phyloP scores from a whole-genome alignment of 169 alveolate genomes.

The Plasmodium yoelii region DNA sequence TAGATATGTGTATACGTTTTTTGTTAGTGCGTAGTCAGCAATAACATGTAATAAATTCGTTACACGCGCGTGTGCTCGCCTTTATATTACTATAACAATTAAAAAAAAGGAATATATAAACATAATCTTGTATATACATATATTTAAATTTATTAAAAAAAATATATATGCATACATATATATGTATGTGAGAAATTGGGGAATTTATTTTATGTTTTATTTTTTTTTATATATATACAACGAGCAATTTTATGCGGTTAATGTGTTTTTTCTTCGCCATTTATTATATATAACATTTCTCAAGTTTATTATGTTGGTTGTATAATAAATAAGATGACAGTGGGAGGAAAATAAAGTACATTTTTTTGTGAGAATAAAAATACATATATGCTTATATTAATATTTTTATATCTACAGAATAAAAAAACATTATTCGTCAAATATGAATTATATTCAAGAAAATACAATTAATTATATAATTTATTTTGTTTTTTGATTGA shows the following conservation, averaged over 20 bases:
- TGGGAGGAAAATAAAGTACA: slow-evolving; percentile 5
- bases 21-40: slow-evolving; percentile 45
- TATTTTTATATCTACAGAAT: slow-evolving; percentile 11
- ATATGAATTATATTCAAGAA: slow-evolving; percentile 33
- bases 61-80: slow-evolving; percentile 51
- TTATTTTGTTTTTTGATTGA: slow-evolving; percentile 5
- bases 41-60: slow-evolving; percentile 32
- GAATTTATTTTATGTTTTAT: slow-evolving; percentile 4
- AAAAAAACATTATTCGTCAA: slow-evolving; percentile 38
- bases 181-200: slow-evolving; percentile 20
- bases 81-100: slow-evolving; percentile 27
- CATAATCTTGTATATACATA: neutral
- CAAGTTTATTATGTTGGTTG: slow-evolving; percentile 66
- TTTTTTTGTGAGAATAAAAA: slow-evolving; percentile 10
- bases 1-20: slow-evolving; percentile 17
- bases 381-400: slow-evolving; percentile 1
- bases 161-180: slow-evolving; percentile 5
- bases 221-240: slow-evolving; percentile 37
- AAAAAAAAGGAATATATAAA: neutral
- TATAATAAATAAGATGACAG: slow-evolving; percentile 19
- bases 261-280: slow-evolving; percentile 17
- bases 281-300: slow-evolving; percentile 23
- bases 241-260: slow-evolving; percentile 17
- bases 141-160: slow-evolving; percentile 22
- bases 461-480: slow-evolving; percentile 28